Percentiles rank a stretch among this genome's conserved stretches.
Conservation (phyloP, 2,329 filamentous ascomycete genomes). For the Ophiocordyceps polyrhachis-furcata region DNA sequence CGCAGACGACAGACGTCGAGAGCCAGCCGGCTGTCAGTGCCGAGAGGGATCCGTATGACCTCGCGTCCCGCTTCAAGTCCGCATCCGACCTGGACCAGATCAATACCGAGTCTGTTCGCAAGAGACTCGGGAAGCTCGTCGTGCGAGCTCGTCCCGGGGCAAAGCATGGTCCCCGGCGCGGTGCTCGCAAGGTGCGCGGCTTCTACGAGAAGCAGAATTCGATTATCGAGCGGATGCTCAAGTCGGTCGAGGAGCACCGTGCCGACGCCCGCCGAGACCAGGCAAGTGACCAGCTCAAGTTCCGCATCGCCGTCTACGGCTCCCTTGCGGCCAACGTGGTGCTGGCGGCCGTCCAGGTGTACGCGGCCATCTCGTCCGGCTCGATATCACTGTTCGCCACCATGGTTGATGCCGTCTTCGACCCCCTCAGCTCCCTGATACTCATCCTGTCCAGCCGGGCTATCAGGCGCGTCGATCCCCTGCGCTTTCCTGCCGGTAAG, state of each 20-base stretch:
- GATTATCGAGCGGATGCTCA: constrained; percentile 79
- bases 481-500: constrained; percentile 79
- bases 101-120: constrained; percentile 61
- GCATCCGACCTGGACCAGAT: constrained; percentile 58
- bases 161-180: constrained; percentile 8
- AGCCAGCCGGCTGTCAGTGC: constrained; percentile 21
- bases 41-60: constrained; percentile 64
- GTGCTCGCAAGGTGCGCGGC: constrained; percentile 42
- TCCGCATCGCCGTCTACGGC: constrained; percentile 45
- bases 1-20: constrained; percentile 27
- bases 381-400: constrained; percentile 96
- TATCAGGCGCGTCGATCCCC: constrained; percentile 68
- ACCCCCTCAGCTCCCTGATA: constrained; percentile 75
- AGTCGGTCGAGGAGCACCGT: constrained; percentile 80
- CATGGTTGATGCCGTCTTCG: constrained; percentile 90
- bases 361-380: constrained; percentile 67
- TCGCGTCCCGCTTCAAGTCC: constrained; percentile 62
- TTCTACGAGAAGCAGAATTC: constrained; percentile 91
- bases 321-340: constrained; percentile 65
- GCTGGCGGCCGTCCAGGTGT: constrained; percentile 67
- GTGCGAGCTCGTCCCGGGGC: constrained; percentile 2
- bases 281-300: constrained; percentile 62
- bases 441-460: constrained; percentile 77
- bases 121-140: constrained; percentile 26
- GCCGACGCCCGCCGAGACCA: constrained; percentile 64